These are phyloP conservation scores for Ustilago lituana DNA, from an alignment of 1,284 basidiomycete genomes.

Conservation along the genomic window DNA sequence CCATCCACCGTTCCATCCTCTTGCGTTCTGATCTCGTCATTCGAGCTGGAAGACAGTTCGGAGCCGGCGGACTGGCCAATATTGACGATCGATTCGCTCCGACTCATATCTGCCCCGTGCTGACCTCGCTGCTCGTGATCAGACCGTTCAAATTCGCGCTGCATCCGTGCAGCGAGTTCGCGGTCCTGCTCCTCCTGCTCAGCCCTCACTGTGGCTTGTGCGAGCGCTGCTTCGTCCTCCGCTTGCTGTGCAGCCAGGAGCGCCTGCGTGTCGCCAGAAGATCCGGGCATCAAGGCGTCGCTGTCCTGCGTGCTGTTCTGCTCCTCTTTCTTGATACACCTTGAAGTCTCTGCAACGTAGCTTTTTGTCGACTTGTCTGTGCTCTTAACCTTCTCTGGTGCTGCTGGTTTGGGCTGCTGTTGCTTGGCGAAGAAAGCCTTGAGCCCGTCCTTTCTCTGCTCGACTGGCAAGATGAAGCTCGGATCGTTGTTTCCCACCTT, in stretches of 20 bases:
- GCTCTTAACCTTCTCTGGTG: not conserved
- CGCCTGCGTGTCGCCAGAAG: constrained; percentile 18
- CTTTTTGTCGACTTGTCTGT: no score
- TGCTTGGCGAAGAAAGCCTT: constrained; percentile 80
- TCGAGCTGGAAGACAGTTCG: constrained; percentile 2
- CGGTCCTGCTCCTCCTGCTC: constrained; percentile 37
- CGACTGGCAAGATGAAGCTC: constrained; percentile 82
- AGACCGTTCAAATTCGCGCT: constrained; percentile 23
- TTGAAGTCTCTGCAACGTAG: not conserved
- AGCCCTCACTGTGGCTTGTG: constrained; percentile 10
- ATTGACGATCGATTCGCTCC: constrained; percentile 34
- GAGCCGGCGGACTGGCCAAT: constrained; percentile 12
- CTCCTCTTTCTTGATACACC: constrained; percentile 9
- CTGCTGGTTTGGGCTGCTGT: constrained; percentile 8
- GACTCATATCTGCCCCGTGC: constrained; percentile 7
- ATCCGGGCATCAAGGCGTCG: constrained; percentile 17
- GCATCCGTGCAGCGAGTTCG: constrained; percentile 35
- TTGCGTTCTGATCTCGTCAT: not conserved
- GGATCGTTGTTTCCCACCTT: constrained; percentile 85
- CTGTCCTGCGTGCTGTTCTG: constrained; percentile 9
- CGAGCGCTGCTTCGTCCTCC: constrained; percentile 20
- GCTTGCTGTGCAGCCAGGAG: constrained; percentile 24
- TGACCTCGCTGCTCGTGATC: not conserved
- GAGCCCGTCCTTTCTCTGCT: constrained; percentile 84
- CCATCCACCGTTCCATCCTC: constrained; percentile 11